phyloP scores from a whole-genome alignment of 768 basidiomycete species.

The Auricularia heimuer region DNA sequence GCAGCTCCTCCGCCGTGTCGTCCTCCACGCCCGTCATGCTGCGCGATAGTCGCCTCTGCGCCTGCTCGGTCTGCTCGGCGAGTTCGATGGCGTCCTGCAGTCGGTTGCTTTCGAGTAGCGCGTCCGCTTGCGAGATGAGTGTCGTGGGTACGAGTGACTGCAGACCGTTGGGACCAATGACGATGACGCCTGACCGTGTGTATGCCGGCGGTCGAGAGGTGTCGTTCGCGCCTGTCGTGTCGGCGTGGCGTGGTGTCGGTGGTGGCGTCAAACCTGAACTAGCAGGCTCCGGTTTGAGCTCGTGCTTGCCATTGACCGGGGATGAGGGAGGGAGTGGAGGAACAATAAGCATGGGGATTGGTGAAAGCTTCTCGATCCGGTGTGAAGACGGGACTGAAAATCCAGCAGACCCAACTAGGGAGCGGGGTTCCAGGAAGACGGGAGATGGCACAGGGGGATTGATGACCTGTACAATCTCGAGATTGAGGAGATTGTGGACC shows the following conservation, averaged over 20 bases:
- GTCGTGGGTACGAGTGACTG: slow-evolving; percentile 63
- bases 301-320: not conserved
- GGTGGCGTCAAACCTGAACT: slow-evolving; percentile 12
- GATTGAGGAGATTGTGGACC: slow-evolving; percentile 72
- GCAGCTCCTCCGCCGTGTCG: slow-evolving; percentile 50
- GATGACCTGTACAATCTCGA: slow-evolving; percentile 61
- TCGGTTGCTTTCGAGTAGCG: slow-evolving; percentile 51
- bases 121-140: slow-evolving; percentile 61
- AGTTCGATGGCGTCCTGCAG: slow-evolving; percentile 56
- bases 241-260: slow-evolving; percentile 7
- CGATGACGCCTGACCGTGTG: slow-evolving; percentile 44
- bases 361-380: slow-evolving; percentile 31
- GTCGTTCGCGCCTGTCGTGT: not conserved
- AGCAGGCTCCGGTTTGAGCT: not conserved
- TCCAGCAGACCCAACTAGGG: slow-evolving; percentile 23
- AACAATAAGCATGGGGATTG: slow-evolving; percentile 22
- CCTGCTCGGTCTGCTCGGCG: slow-evolving; percentile 52
- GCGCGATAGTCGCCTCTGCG: slow-evolving; percentile 45
- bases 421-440: slow-evolving; percentile 17
- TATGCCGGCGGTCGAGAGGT: not conserved
- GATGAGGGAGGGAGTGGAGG: slow-evolving; percentile 6
- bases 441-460: slow-evolving; percentile 30
- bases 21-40: slow-evolving; percentile 35
- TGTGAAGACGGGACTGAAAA: slow-evolving; percentile 35
- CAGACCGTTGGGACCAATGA: slow-evolving; percentile 50